phyloP scores from a whole-genome alignment of 2,329 filamentous ascomycete genomes.

The Remersonia thermophila region DNA sequence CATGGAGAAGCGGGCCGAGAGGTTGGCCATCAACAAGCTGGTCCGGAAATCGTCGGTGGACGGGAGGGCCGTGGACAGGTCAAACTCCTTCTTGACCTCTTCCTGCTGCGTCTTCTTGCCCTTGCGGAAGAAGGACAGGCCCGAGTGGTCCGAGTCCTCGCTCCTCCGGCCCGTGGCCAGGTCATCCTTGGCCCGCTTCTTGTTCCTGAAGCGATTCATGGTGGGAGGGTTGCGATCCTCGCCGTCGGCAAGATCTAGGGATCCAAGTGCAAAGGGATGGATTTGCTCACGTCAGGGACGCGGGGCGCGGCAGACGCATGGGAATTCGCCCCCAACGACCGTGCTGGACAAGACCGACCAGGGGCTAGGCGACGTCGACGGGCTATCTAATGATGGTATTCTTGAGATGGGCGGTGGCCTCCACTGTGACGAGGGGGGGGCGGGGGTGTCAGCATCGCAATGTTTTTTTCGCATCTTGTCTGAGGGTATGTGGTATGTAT shows the following conservation, averaged over 20 bases:
- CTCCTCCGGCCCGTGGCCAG: slow-evolving; percentile 31
- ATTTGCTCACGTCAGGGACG: background rate
- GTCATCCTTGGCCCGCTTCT: slow-evolving; percentile 57
- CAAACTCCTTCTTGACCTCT: slow-evolving; percentile 53
- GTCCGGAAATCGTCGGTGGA: slow-evolving; percentile 84
- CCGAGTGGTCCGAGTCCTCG: slow-evolving; percentile 40
- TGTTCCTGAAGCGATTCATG: slow-evolving; percentile 70
- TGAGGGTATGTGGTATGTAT: background rate
- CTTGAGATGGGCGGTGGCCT: no score
- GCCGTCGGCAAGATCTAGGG: background rate
- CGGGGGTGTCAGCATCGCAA: no score
- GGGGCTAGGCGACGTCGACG: no score
- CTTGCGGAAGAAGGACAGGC: slow-evolving; percentile 40
- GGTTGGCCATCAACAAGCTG: slow-evolving; percentile 86
- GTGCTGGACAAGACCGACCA: no score
- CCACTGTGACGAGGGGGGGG: background rate
- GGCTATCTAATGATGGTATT: no score
- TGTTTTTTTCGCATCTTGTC: no score
- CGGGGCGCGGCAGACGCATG: no score
- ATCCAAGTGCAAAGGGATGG: background rate
- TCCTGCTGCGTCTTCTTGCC: slow-evolving; percentile 42
- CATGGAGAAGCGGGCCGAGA: slow-evolving; percentile 96
- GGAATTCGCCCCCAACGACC: no score
- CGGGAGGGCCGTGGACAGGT: slow-evolving; percentile 64
- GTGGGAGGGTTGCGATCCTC: slow-evolving; percentile 8